Percentiles rank a stretch among this genome's conserved stretches.
Conservation (phyloP, 805 yeast genomes). For the Metschnikowia lachancei region DNA sequence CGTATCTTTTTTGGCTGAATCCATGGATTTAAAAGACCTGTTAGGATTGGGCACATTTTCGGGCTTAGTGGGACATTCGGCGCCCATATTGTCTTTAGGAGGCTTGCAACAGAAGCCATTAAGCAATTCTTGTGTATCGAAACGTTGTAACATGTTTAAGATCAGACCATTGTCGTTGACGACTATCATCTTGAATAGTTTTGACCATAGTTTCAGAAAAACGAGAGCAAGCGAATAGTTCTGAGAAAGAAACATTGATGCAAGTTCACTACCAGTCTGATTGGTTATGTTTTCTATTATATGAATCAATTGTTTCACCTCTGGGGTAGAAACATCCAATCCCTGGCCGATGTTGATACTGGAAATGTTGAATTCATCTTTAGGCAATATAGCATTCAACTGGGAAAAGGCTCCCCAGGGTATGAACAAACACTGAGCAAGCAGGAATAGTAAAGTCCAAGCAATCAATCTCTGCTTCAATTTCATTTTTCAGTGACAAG, state of each 20-base stretch:
- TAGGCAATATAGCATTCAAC: neutral
- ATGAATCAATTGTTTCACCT: conserved; percentile 2
- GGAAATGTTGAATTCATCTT: neutral
- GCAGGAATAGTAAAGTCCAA: neutral
- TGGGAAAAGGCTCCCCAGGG: neutral
- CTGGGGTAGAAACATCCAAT: neutral
- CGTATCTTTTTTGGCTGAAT: too few relatives aligned
- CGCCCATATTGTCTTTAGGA: neutral
- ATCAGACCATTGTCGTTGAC: neutral
- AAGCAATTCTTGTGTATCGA: neutral
- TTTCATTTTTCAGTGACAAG: neutral
- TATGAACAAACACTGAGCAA: neutral
- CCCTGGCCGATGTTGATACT: neutral
- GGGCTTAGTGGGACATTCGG: too few relatives aligned
- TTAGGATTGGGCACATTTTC: too few relatives aligned
- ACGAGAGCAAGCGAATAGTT: conserved; percentile 2
- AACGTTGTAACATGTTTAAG: neutral
- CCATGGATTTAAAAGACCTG: too few relatives aligned
- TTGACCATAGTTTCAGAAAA: conserved; percentile 3
- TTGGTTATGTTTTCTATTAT: conserved; percentile 4
- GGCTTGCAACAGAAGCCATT: neutral
- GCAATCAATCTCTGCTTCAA: conserved; percentile 1
- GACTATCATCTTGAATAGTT: conserved; percentile 1
- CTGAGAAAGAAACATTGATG: conserved; percentile 4
- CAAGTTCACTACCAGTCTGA: conserved; percentile 1